phyloP scores from a whole-genome alignment of 2,329 filamentous ascomycete species.

The Penicillium frequentans region DNA sequence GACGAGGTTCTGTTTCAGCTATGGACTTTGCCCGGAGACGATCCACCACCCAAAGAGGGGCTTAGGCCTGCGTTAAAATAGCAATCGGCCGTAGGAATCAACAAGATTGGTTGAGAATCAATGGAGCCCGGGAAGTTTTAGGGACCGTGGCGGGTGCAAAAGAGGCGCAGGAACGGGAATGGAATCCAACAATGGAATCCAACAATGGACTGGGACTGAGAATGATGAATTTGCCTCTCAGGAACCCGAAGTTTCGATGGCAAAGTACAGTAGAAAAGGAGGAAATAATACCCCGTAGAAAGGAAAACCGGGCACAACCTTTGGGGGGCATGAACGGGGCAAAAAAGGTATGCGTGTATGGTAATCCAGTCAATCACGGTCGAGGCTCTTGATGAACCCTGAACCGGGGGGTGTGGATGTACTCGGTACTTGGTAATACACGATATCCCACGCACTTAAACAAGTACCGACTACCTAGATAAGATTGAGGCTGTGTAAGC shows the following conservation, averaged over 20 bases:
- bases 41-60: slow-evolving; percentile 20
- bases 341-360: neutral
- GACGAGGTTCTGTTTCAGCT: slow-evolving; percentile 39
- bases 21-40: slow-evolving; percentile 23
- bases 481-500: slow-evolving; percentile 26
- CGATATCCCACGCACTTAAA: rapidly evolving
- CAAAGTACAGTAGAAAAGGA: neutral
- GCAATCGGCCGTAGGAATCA: slow-evolving; percentile 22
- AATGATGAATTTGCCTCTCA: neutral
- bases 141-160: slow-evolving; percentile 12
- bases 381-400: slow-evolving; percentile 26
- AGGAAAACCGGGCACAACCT: slow-evolving; percentile 7
- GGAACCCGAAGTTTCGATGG: neutral
- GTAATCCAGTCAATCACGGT: slow-evolving; percentile 11
- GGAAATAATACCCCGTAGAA: neutral
- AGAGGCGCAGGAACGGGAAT: neutral
- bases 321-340: neutral
- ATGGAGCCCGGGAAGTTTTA: slow-evolving; percentile 17
- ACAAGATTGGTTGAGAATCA: slow-evolving; percentile 17
- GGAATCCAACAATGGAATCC: neutral
- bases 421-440: slow-evolving; percentile 5
- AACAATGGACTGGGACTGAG: neutral
- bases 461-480: slow-evolving; percentile 15
- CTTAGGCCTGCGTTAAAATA: slow-evolving; percentile 29
- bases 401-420: slow-evolving; percentile 5